Percentiles rank a stretch among this genome's conserved stretches.
These are phyloP conservation scores for Ligustrum vulgare DNA, from an alignment of 257 asterid species.

Conservation along the genomic window DNA sequence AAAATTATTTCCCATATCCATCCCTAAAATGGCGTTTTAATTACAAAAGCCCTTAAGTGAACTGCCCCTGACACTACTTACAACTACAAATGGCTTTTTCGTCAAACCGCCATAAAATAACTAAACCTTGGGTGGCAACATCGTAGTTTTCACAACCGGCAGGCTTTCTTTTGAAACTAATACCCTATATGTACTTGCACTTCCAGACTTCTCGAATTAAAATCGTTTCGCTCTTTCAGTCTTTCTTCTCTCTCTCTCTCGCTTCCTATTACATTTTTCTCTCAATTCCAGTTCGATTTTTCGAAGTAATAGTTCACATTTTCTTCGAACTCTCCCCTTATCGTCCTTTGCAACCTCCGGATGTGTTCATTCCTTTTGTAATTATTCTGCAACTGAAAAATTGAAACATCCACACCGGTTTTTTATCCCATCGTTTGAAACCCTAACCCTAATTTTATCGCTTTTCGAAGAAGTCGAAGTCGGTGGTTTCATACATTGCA, in stretches of 20 bases:
- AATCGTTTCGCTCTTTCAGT: not conserved
- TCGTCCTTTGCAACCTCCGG: not conserved
- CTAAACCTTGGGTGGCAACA: not conserved
- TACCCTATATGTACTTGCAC: not conserved
- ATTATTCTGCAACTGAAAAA: not conserved
- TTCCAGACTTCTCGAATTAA: not conserved
- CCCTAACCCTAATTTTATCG: conserved; percentile 4
- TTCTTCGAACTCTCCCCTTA: not conserved
- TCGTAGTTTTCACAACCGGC: not conserved
- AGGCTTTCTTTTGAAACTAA: not conserved
- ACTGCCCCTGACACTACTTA: not conserved
- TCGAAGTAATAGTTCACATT: not conserved
- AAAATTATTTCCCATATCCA: not conserved
- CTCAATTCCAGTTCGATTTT: not conserved
- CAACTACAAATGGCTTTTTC: not conserved
- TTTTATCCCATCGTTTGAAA: not conserved
- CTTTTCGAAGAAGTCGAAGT: not conserved
- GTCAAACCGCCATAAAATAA: not conserved
- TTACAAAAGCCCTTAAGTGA: not conserved
- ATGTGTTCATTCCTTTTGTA: not conserved
- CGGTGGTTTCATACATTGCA: not conserved
- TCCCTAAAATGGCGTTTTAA: not conserved
- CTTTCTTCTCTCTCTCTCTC: not conserved
- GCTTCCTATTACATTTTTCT: not conserved
- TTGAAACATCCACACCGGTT: not conserved